A percentile compares a stretch with the other conserved stretches of the same genome.
These are phyloP conservation scores for Chrysanthemum makinoi DNA, from an alignment of 129 eudicot species.

Conservation along the genomic window DNA sequence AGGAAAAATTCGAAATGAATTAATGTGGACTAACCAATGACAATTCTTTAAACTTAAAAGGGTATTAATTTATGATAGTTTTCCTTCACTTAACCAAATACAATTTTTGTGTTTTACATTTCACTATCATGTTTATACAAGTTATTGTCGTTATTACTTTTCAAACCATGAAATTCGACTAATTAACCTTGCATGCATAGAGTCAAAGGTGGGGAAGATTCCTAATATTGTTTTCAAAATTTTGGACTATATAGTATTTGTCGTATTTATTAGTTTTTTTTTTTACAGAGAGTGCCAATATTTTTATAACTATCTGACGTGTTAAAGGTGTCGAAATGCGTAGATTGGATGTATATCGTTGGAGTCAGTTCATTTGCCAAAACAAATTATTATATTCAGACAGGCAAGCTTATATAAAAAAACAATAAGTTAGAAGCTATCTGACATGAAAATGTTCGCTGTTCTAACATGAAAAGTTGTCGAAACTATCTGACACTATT, in stretches of 20 bases:
- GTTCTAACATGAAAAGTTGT: too few species aligned
- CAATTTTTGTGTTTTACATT: background rate
- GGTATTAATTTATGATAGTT: background rate
- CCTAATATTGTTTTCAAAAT: background rate
- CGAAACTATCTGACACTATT: too few species aligned
- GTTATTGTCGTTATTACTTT: slow-evolving; percentile 11
- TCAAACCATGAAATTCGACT: background rate
- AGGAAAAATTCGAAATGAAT: too few species aligned
- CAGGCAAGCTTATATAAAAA: background rate
- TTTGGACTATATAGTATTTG: slow-evolving; percentile 2
- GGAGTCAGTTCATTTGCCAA: background rate
- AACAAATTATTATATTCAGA: background rate
- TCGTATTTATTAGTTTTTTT: background rate
- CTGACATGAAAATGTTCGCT: too few species aligned
- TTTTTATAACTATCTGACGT: background rate
- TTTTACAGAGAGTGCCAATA: background rate
- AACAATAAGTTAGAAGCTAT: too few species aligned
- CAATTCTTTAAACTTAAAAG: too few species aligned
- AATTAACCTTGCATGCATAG: slow-evolving; percentile 1
- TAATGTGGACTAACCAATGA: too few species aligned
- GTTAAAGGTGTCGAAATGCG: background rate
- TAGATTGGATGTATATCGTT: background rate
- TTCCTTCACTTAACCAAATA: background rate
- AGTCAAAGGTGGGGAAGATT: slow-evolving; percentile 20
- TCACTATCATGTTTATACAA: background rate